Conservation (phyloP, 108 stramenopile genomes). For the Parmales sp. region DNA sequence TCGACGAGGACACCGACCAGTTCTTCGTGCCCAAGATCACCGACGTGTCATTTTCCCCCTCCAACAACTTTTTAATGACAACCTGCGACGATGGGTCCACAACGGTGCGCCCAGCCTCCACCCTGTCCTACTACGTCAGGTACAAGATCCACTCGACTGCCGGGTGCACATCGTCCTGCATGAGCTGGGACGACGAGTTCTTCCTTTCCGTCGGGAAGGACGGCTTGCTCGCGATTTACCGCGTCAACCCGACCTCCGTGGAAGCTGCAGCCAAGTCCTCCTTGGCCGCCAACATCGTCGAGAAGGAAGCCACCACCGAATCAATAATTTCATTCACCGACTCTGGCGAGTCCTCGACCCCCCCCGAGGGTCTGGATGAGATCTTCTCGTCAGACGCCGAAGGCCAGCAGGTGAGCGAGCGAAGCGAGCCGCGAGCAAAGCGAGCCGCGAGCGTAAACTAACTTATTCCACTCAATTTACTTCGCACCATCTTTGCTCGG, state of each 20-base stretch:
- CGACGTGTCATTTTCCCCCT: background rate
- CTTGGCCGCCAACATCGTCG: background rate
- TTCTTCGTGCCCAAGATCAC: constrained; percentile 11
- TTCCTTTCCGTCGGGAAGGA: constrained; percentile 34
- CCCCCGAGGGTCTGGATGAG: background rate
- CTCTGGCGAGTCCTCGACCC: background rate
- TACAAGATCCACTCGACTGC: constrained; percentile 23
- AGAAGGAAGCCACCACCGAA: background rate
- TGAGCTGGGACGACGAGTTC: constrained; percentile 30
- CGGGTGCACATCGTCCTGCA: constrained; percentile 13
- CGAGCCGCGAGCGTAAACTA: no score
- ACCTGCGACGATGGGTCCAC: constrained; percentile 29
- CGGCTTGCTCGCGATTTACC: constrained; percentile 28
- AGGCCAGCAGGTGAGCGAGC: no score
- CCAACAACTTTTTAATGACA: constrained; percentile 17
- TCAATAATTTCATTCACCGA: background rate
- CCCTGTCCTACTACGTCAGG: constrained; percentile 19
- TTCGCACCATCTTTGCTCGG: no score
- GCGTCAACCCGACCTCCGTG: constrained; percentile 16
- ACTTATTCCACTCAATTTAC: no score
- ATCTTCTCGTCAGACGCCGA: background rate
- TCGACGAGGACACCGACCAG: constrained; percentile 10
- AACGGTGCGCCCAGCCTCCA: constrained; percentile 19
- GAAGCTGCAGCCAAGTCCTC: constrained; percentile 6
- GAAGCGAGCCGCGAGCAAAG: no score